Percentiles rank a stretch among this genome's conserved stretches.
Evolutionary conservation across 2,329 filamentous ascomycete species (phyloP).

Genomic region (Aspergillus amoenus): DNA sequence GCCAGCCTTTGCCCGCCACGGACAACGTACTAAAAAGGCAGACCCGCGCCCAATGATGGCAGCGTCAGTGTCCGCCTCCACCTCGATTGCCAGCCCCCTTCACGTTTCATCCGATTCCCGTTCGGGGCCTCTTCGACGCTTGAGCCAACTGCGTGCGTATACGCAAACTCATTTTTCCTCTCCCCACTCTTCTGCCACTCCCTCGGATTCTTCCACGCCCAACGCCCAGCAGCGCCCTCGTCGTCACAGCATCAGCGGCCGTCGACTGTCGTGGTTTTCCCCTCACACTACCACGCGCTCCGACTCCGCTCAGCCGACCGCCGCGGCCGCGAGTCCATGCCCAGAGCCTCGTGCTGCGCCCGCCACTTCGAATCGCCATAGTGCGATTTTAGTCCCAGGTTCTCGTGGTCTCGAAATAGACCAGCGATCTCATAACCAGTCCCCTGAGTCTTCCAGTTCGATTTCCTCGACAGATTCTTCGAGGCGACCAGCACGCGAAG

Average conservation of each 20-base stretch:
- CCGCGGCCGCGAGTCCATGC: slow-evolving; percentile 24
- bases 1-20: neutral
- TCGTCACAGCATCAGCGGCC: slow-evolving; percentile 36
- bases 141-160: slow-evolving; percentile 43
- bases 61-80: slow-evolving; percentile 39
- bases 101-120: slow-evolving; percentile 30
- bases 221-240: slow-evolving; percentile 26
- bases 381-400: slow-evolving; percentile 18
- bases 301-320: slow-evolving; percentile 24
- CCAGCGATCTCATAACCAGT: slow-evolving; percentile 21
- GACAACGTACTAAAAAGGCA: neutral
- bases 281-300: slow-evolving; percentile 23
- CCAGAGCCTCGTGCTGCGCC: slow-evolving; percentile 28
- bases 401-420: slow-evolving; percentile 25
- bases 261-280: slow-evolving; percentile 36
- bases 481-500: slow-evolving; percentile 17
- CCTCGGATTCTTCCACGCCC: slow-evolving; percentile 17
- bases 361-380: slow-evolving; percentile 20
- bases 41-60: slow-evolving; percentile 17
- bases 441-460: slow-evolving; percentile 29
- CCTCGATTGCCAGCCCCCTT: slow-evolving; percentile 30
- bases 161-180: slow-evolving; percentile 32
- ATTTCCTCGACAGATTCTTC: slow-evolving; percentile 29
- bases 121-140: slow-evolving; percentile 38
- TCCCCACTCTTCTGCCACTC: slow-evolving; percentile 21